phyloP scores from a whole-genome alignment of 345 rosid species.

The Brassica juncea region DNA sequence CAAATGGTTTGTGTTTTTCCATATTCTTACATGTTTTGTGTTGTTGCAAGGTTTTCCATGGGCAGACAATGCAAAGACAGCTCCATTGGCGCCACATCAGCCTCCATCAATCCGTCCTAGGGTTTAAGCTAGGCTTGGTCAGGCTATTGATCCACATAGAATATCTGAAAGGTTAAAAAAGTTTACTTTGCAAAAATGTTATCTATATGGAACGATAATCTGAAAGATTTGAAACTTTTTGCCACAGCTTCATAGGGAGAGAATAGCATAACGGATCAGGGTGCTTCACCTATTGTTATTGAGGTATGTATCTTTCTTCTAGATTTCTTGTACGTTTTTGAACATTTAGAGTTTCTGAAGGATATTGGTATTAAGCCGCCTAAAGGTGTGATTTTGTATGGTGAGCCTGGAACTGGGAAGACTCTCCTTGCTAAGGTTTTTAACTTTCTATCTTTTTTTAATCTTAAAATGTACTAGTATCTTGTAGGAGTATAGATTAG shows the following conservation, averaged over 20 bases:
- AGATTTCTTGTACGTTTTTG: too few relatives aligned
- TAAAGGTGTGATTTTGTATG: slow-evolving; percentile 96
- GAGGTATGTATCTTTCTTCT: slow-evolving; percentile 50
- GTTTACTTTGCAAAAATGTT: not conserved
- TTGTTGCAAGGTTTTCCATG: slow-evolving; percentile 73
- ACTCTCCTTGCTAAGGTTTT: slow-evolving; percentile 94
- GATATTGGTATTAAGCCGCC: slow-evolving; percentile 99
- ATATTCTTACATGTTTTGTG: not conserved
- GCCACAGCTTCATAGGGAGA: slow-evolving; percentile 86
- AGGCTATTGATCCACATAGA: slow-evolving; percentile 99
- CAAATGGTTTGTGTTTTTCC: not conserved
- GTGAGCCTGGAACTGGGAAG: slow-evolving; percentile 99
- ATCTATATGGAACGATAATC: not conserved
- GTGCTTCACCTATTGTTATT: slow-evolving; percentile 96
- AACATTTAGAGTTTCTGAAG: slow-evolving; percentile 19
- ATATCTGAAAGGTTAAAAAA: slow-evolving; percentile 87
- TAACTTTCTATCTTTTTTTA: not conserved
- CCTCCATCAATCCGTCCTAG: slow-evolving; percentile 84
- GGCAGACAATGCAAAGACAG: slow-evolving; percentile 75
- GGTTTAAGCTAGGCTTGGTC: slow-evolving; percentile 97
- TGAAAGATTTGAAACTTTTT: slow-evolving; percentile 11
- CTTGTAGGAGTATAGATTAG: not conserved
- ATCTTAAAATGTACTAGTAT: not conserved
- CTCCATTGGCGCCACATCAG: slow-evolving; percentile 78
- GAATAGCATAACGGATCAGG: slow-evolving; percentile 96